phyloP scores from a whole-genome alignment of 2,329 filamentous ascomycete species.

The Fusarium udum region DNA sequence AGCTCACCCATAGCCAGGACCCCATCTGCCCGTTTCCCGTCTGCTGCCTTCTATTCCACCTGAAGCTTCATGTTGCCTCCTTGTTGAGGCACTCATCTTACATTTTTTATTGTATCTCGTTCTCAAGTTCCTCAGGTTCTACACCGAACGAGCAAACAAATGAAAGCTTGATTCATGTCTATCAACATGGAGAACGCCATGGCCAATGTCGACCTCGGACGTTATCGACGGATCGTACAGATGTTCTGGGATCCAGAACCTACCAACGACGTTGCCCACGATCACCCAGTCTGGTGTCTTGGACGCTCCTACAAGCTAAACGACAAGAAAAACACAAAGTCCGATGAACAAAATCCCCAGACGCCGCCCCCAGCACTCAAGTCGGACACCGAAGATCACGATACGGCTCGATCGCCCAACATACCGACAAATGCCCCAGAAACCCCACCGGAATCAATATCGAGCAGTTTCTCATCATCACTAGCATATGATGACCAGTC shows the following conservation, averaged over 20 bases:
- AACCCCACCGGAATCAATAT: conserved; percentile 59
- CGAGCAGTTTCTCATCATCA: conserved; percentile 63
- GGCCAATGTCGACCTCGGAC: conserved; percentile 75
- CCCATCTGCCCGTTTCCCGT: conserved; percentile 6
- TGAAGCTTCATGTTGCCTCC: conserved; percentile 22
- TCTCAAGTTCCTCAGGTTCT: not conserved
- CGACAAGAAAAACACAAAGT: conserved; percentile 24
- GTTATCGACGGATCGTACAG: conserved; percentile 82
- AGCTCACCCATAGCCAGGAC: conserved; percentile 7
- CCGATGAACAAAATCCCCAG: conserved; percentile 25
- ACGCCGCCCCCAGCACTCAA: conserved; percentile 37
- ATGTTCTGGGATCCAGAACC: conserved; percentile 94
- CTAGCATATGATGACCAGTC: conserved; percentile 58
- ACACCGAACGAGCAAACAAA: not conserved
- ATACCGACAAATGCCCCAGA: conserved; percentile 49
- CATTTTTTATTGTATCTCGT: not conserved
- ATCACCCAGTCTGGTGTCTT: conserved; percentile 86
- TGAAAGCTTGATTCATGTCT: conserved; percentile 19
- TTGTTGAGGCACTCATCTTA: conserved; percentile 2
- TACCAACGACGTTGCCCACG: conserved; percentile 74
- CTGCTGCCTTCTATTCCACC: conserved; percentile 11
- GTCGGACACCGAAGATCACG: conserved; percentile 17
- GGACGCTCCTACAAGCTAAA: conserved; percentile 61
- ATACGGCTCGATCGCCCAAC: conserved; percentile 30
- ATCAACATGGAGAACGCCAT: conserved; percentile 50